phyloP scores from a whole-genome alignment of 2,329 filamentous ascomycete genomes.

The Venturiaceae sp. region DNA sequence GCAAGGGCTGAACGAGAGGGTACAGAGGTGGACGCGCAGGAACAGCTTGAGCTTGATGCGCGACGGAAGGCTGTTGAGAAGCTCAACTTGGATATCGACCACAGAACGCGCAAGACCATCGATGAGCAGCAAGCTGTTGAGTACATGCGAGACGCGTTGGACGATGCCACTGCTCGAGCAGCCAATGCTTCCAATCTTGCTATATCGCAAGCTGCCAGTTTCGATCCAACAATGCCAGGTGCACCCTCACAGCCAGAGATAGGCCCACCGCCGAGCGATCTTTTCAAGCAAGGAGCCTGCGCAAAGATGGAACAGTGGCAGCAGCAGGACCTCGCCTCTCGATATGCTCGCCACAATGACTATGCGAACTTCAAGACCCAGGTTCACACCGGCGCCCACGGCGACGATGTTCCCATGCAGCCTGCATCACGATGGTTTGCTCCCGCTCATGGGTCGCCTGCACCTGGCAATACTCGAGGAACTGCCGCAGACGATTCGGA shows the following conservation, averaged over 20 bases:
- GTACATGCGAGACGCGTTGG: background rate
- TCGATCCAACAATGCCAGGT: conserved; percentile 9
- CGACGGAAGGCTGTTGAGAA: conserved; percentile 3
- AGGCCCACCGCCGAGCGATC: background rate
- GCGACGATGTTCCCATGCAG: conserved; percentile 43
- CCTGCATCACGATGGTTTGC: conserved; percentile 54
- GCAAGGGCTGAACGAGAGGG: background rate
- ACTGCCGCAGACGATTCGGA: conserved; percentile 44
- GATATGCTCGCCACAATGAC: conserved; percentile 50
- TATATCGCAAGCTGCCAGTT: background rate
- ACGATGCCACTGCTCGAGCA: background rate
- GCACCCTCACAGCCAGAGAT: conserved; percentile 16
- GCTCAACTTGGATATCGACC: conserved; percentile 4
- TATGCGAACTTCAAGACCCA: conserved; percentile 52
- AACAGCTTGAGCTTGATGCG: conserved; percentile 1
- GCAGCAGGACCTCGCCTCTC: conserved; percentile 22
- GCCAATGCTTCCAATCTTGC: background rate
- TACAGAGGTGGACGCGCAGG: background rate
- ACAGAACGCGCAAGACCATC: conserved; percentile 3
- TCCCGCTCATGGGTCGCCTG: conserved; percentile 34
- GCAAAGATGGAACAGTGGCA: conserved; percentile 34
- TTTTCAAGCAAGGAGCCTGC: conserved; percentile 27
- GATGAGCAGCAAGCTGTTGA: conserved; percentile 4
- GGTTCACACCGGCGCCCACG: conserved; percentile 51
- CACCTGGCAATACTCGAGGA: conserved; percentile 27